Evolutionary conservation across 169 alveolate species (phyloP), one percentile per base, ranked within the genome.

Genomic region (Plasmodium vivax): DNA sequence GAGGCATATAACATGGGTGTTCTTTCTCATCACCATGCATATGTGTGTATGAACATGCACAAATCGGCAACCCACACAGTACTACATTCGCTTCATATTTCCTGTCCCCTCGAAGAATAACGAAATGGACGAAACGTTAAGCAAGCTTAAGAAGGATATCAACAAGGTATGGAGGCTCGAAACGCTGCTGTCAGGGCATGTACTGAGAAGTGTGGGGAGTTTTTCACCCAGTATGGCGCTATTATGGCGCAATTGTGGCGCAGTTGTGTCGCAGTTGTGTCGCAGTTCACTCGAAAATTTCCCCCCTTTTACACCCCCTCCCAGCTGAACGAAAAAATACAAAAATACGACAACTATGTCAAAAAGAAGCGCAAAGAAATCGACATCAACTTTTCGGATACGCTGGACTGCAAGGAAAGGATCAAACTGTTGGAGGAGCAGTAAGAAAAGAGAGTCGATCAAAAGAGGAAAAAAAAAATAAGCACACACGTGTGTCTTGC

Each of bases 351-450:
- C 74, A 88, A 77, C 34, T 88, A 79, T 41, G 74, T 88, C 88
- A 88, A 88, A 79, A 88, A 36, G 47, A 88, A 88, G 83, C 56
- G 94, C 45, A 88, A 88, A 79, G 94, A 88, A 88, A 88, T 88
- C 6, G 94, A 88, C 88, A 88, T 88, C 27, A 79, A 88, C 62
- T 88, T 88, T 77, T 51, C 94, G 10, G 94, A 79, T n/a, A 36
- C 80, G n/a, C 34, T 79, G 8, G 94, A 88, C 10, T 75, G 94
- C 83, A 88, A 88, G 54, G 94, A 88, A 43, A 88, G 94, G 51
- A 88, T 88, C 47, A 88, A 88, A 71, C 45, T 88, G 43, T 79
- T 88, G 51, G 94, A 88, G 58, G 88, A 88, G 19, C 68, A 41
- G 94, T 88, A 88, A 56, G n/a, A 36, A 79, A 12, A 54, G 30